Conservation (phyloP, 2,329 filamentous ascomycete species). For the Cryphonectria naterciae region DNA sequence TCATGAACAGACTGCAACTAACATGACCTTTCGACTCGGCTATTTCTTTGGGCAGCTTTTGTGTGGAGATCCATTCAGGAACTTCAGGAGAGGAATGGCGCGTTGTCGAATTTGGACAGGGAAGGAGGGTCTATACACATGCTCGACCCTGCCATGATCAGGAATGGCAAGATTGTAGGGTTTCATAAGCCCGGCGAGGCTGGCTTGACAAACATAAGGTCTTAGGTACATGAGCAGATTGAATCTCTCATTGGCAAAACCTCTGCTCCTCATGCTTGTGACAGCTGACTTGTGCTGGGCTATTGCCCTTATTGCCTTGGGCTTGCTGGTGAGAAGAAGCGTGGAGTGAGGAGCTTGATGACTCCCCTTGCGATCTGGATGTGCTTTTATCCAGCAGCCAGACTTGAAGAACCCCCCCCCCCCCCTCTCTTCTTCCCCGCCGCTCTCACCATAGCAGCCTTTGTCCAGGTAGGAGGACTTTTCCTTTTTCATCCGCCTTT, state of each 20-base stretch:
- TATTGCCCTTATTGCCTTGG: neutral
- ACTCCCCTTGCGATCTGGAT: neutral
- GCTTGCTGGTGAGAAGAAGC: slow-evolving; percentile 6
- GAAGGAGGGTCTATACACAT: slow-evolving; percentile 12
- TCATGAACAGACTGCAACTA: slow-evolving; percentile 12
- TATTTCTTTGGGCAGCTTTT: neutral
- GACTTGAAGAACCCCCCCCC: neutral
- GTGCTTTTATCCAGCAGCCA: neutral
- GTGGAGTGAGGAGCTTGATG: neutral
- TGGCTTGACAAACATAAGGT: slow-evolving; percentile 21
- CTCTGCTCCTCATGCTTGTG: slow-evolving; percentile 25
- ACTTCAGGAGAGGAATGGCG: neutral
- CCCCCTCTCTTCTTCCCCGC: neutral
- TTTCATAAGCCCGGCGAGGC: slow-evolving; percentile 13
- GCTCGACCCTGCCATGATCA: neutral
- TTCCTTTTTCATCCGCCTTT: neutral
- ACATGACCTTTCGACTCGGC: neutral
- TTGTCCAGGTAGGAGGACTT: slow-evolving; percentile 3
- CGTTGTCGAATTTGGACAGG: neutral
- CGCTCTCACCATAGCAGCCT: neutral
- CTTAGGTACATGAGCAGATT: slow-evolving; percentile 28
- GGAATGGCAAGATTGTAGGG: slow-evolving; percentile 2
- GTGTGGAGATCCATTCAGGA: neutral
- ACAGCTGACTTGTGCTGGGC: slow-evolving; percentile 17
- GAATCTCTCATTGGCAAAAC: slow-evolving; percentile 25